phyloP scores from a whole-genome alignment of 805 yeast genomes.

The Hanseniaspora nectarophila region DNA sequence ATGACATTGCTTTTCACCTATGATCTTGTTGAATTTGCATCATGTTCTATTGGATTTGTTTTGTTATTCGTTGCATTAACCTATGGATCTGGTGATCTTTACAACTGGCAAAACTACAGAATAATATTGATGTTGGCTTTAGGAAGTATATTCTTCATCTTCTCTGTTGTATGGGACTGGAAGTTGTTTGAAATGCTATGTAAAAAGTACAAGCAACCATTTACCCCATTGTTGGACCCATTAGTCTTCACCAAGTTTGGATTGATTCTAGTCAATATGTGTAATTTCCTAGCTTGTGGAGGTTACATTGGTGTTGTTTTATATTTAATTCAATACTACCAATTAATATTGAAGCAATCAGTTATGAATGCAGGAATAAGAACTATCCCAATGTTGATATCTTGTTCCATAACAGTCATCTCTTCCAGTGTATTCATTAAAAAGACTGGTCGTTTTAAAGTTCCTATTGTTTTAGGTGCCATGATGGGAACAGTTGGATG shows the following conservation, averaged over 20 bases:
- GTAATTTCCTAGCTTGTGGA: background rate
- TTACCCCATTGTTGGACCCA: constrained; percentile 9
- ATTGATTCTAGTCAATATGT: constrained; percentile 7
- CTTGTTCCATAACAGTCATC: constrained; percentile 16
- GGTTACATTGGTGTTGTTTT: constrained; percentile 1
- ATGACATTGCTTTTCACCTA: constrained; percentile 17
- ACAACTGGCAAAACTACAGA: constrained; percentile 40
- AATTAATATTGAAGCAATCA: constrained; percentile 6
- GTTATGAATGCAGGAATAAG: constrained; percentile 21
- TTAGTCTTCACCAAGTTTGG: constrained; percentile 12
- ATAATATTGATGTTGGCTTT: constrained; percentile 33
- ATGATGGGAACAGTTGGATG: constrained; percentile 27
- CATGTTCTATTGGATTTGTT: constrained; percentile 22
- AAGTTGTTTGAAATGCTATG: constrained; percentile 18
- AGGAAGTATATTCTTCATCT: constrained; percentile 33
- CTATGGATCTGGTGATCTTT: constrained; percentile 48
- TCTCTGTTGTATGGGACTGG: constrained; percentile 39
- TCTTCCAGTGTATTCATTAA: constrained; percentile 26
- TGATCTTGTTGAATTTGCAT: constrained; percentile 22
- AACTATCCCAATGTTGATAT: constrained; percentile 19
- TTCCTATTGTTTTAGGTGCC: constrained; percentile 28
- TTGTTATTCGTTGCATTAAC: constrained; percentile 22
- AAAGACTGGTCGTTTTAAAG: constrained; percentile 29
- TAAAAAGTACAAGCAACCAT: background rate
- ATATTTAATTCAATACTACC: constrained; percentile 14